Evolutionary conservation across 805 yeast genomes (phyloP), one percentile per base, ranked within the genome.

Genomic region (Ogataea dorogensis): DNA sequence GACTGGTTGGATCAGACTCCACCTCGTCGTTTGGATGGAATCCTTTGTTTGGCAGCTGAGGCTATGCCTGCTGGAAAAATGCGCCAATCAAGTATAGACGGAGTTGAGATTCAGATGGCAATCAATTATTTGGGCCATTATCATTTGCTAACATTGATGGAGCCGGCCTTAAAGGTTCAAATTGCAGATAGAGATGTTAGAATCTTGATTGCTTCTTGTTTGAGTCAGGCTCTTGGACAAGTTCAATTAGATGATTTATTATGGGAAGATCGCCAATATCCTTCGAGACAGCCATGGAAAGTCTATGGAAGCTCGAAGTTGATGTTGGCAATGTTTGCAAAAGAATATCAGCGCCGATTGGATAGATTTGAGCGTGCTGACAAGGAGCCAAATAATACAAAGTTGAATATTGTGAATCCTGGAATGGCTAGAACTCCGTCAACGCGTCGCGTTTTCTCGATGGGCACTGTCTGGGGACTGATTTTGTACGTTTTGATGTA

Each of bases 151-250:
- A 83, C 86, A 2, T 64, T 93, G 18, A 57, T 93, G 35, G 75
- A 79, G n/a, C 98, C 98, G 0, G 75, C 93, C 7, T 67, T 93
- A 36, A 78, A 84, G 46, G 81, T 79, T 2, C 99, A 93, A 63
- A 94, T 97, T 2, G 86, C 96, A 0, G 98, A 89, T 60, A 72
- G 99, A 47, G 98, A 89, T 53, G 96, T 93, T 2, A 68, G 97
- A 28, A 75, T 93, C 5, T 57, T 93, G 3, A 47, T 87, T n/a
- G 74, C 89, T 0, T 73, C 87, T 1, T 93, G 98, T 61, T 63
- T 84, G 43, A 66, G 87, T 8, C 93, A 86, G 45, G 75, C 86
- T 2, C 54, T 85, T 61, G 97, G 86, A 2, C 71, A 70, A 10
- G 53, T 91, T 12, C 80, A 82, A 40, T 26, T 75, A 3, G 61